Conservation (phyloP, 176 grass and related monocot genomes). For the Bromus sterilis region DNA sequence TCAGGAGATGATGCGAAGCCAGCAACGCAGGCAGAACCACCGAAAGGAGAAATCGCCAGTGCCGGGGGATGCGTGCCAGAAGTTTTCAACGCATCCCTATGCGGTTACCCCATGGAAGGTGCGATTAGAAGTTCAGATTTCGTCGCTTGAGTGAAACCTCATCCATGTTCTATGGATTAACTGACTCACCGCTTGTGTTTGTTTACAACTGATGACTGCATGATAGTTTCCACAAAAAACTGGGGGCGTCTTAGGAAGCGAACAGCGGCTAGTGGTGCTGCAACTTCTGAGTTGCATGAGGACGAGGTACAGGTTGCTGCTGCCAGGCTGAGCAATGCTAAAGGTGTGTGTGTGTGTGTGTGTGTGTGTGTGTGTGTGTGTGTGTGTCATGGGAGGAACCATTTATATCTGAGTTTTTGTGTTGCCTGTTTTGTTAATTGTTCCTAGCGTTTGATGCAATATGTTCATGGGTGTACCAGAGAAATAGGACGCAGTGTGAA, state of each 20-base stretch:
- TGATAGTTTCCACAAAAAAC: not conserved
- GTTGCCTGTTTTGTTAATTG: not conserved
- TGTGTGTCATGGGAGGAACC: not conserved
- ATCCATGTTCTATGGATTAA: not conserved
- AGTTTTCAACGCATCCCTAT: not conserved
- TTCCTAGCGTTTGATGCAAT: too few species aligned
- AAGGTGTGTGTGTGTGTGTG: slow-evolving; percentile 21
- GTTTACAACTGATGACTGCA: not conserved
- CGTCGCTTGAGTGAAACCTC: not conserved
- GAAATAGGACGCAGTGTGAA: too few species aligned
- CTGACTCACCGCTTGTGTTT: not conserved
- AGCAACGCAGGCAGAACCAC: not conserved
- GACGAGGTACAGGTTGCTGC: not conserved
- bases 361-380: too few species aligned
- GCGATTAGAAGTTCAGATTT: not conserved
- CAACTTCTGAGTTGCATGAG: not conserved
- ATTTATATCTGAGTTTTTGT: not conserved
- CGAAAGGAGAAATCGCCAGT: not conserved
- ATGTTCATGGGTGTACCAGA: too few species aligned
- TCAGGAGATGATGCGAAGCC: not conserved
- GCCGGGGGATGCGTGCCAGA: not conserved
- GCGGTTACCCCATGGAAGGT: not conserved
- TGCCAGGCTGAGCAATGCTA: not conserved
- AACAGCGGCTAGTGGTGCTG: not conserved
- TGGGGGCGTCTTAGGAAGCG: not conserved